phyloP scores from a whole-genome alignment of 108 stramenopile genomes.

The Aurantiochytrium sp. region DNA sequence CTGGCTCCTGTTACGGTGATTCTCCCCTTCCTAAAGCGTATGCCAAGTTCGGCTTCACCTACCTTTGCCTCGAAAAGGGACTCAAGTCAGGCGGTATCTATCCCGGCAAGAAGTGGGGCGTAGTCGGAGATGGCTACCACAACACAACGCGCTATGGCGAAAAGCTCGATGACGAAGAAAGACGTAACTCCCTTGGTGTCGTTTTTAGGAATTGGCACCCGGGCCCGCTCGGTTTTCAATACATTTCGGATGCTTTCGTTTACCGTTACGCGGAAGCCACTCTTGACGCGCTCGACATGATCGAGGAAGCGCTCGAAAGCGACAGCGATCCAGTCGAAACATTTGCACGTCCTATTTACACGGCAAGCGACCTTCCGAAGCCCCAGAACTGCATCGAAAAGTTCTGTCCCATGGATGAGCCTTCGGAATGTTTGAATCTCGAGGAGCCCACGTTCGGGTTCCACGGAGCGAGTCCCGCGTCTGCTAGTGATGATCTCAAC shows the following conservation, averaged over 20 bases:
- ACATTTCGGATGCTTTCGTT: constrained; percentile 46
- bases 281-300: constrained; percentile 40
- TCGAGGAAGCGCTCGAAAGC: constrained; percentile 37
- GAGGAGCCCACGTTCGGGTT: constrained; percentile 44
- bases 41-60: constrained; percentile 42
- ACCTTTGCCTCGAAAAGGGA: constrained; percentile 45
- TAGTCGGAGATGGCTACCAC: constrained; percentile 47
- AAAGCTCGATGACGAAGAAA: constrained; percentile 23
- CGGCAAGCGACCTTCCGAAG: constrained; percentile 30
- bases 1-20: constrained; percentile 38
- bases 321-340: constrained; percentile 40
- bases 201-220: constrained; percentile 55
- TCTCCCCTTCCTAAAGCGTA: constrained; percentile 28
- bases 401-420: constrained; percentile 35
- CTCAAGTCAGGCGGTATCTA: constrained; percentile 47
- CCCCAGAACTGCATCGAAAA: constrained; percentile 36
- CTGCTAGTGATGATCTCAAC: constrained; percentile 1
- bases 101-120: constrained; percentile 42
- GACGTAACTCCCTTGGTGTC: constrained; percentile 40
- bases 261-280: constrained; percentile 42
- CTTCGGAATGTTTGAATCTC: constrained; percentile 46
- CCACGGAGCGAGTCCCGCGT: not conserved
- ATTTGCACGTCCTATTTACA: constrained; percentile 32
- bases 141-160: constrained; percentile 52
- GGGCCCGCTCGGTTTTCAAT: constrained; percentile 51